These are phyloP conservation scores for Polychytrium aggregatum DNA, from an alignment of 192 early-diverging fungal species.

Conservation along the genomic window DNA sequence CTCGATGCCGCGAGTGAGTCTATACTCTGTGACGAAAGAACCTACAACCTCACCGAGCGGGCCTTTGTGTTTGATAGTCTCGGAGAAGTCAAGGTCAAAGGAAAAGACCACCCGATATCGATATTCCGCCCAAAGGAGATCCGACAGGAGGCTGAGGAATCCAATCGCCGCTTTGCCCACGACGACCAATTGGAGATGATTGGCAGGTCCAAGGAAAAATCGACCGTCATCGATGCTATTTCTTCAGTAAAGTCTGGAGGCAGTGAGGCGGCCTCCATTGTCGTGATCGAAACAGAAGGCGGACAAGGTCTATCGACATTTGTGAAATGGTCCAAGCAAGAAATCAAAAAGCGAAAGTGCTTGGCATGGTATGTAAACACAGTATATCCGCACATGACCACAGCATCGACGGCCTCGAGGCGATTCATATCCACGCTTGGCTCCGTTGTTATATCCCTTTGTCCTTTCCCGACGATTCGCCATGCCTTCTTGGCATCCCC, in stretches of 20 bases:
- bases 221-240: background rate
- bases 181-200: background rate
- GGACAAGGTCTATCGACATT: conserved; percentile 36
- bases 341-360: conserved; percentile 23
- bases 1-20: conserved; percentile 12
- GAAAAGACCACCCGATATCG: conserved; percentile 25
- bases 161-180: background rate
- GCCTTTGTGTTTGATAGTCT: conserved; percentile 37
- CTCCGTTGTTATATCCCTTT: no score
- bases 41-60: conserved; percentile 29
- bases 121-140: conserved; percentile 26
- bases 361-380: conserved; percentile 27
- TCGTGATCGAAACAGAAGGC: conserved; percentile 40
- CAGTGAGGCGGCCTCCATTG: conserved; percentile 8
- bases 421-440: no score
- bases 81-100: conserved; percentile 35
- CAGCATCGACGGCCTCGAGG: no score
- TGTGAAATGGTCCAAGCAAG: conserved; percentile 20
- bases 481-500: no score
- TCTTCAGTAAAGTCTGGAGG: background rate
- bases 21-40: conserved; percentile 37
- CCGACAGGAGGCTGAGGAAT: no score
- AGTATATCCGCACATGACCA: background rate
- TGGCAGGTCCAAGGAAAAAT: conserved; percentile 5
- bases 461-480: no score